These are phyloP conservation scores for Schwanniomyces sp. DNA, from an alignment of 805 yeast genomes.

Conservation along the genomic window DNA sequence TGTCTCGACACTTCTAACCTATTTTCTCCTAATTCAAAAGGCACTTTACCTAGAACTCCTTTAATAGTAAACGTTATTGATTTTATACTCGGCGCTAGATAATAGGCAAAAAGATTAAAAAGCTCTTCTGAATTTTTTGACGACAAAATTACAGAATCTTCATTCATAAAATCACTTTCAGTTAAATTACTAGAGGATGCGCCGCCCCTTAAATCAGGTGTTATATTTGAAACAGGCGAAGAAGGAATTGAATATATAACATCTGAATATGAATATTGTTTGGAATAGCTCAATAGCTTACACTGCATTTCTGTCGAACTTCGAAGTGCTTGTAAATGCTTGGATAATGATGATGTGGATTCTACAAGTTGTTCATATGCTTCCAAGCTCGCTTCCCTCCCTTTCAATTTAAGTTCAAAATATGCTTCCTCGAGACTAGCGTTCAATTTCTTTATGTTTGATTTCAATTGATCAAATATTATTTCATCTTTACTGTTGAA, in stretches of 20 bases:
- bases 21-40: slow-evolving; percentile 44
- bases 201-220: slow-evolving; percentile 19
- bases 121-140: slow-evolving; percentile 43
- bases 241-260: slow-evolving; percentile 6
- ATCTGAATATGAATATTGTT: slow-evolving; percentile 12
- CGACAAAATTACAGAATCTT: slow-evolving; percentile 18
- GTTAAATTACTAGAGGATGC: slow-evolving; percentile 3
- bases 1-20: slow-evolving; percentile 42
- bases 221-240: slow-evolving; percentile 20
- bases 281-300: slow-evolving; percentile 43
- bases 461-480: slow-evolving; percentile 38
- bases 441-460: slow-evolving; percentile 38
- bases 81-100: slow-evolving; percentile 72
- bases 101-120: slow-evolving; percentile 63
- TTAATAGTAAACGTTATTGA: slow-evolving; percentile 64
- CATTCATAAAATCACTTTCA: slow-evolving; percentile 9
- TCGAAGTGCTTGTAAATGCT: slow-evolving; percentile 65
- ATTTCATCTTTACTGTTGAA: slow-evolving; percentile 38
- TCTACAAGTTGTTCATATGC: slow-evolving; percentile 47
- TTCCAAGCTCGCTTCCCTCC: slow-evolving; percentile 55
- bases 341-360: slow-evolving; percentile 50
- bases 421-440: slow-evolving; percentile 54
- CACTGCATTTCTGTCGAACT: slow-evolving; percentile 70
- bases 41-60: slow-evolving; percentile 58
- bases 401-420: slow-evolving; percentile 56